Conservation (phyloP, 345 rosid species). For the Cochlearia excelsa region DNA sequence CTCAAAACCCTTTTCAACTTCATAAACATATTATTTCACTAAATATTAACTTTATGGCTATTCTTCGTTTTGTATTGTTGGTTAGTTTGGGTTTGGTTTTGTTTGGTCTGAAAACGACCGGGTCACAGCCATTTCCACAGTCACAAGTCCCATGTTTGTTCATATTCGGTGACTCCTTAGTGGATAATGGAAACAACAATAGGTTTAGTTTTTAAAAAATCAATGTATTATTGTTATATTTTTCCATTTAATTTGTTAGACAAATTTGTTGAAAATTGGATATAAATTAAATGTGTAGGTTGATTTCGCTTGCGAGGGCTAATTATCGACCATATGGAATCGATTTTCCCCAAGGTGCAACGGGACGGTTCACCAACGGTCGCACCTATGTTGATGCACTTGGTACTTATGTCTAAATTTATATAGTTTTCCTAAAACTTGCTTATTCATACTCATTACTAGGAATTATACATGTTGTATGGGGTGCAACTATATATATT, state of each 20-base stretch:
- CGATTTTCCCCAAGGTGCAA: conserved; percentile 72
- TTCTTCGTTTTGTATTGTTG: conserved; percentile 18
- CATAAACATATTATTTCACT: not conserved
- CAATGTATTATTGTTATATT: too few relatives aligned
- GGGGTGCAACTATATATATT: too few relatives aligned
- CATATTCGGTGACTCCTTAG: conserved; percentile 87
- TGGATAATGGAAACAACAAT: conserved; percentile 91
- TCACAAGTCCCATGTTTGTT: conserved; percentile 76
- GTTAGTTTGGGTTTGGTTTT: conserved; percentile 30
- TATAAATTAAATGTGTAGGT: conserved; percentile 9
- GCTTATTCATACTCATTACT: too few relatives aligned
- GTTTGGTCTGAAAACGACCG: conserved; percentile 32
- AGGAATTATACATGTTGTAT: too few relatives aligned
- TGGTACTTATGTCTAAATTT: conserved; percentile 37
- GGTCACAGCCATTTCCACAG: conserved; percentile 42
- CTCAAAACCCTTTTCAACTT: conserved; percentile 12
- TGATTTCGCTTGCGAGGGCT: conserved; percentile 71
- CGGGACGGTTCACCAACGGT: conserved; percentile 85
- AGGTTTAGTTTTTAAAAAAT: conserved; percentile 19
- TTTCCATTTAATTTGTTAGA: too few relatives aligned
- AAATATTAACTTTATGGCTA: conserved; percentile 16
- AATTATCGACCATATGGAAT: conserved; percentile 86
- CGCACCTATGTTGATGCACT: conserved; percentile 78
- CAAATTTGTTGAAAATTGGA: too few relatives aligned
- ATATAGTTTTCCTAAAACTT: too few relatives aligned